Conservation (phyloP, 2,329 filamentous ascomycete genomes). For the Diaporthe batatas region DNA sequence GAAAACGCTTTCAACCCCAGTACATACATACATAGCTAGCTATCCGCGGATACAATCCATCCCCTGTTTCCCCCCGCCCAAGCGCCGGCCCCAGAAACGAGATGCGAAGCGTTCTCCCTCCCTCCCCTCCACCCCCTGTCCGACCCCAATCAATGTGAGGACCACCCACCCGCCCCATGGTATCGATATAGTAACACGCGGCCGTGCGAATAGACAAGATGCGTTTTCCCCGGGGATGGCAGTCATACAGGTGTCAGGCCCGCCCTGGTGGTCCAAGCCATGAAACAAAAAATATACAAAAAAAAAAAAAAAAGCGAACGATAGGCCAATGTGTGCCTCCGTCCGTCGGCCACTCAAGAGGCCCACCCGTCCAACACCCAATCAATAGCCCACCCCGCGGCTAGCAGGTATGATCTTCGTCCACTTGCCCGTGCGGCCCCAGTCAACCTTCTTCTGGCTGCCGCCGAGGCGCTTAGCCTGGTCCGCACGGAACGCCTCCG, state of each 20-base stretch:
- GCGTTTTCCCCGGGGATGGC: no score
- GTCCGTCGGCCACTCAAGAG: background rate
- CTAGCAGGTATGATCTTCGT: background rate
- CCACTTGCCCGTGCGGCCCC: conserved; percentile 25
- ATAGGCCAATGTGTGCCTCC: background rate
- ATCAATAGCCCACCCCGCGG: conserved; percentile 33
- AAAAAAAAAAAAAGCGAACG: background rate
- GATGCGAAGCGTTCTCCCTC: background rate
- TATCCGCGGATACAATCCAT: background rate
- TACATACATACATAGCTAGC: background rate
- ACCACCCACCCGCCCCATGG: background rate
- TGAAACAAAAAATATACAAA: conserved; percentile 5
- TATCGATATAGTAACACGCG: conserved; percentile 8
- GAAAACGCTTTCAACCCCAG: conserved; percentile 17
- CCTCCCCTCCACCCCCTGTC: no score
- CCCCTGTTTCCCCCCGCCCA: background rate
- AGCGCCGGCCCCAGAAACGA: conserved; percentile 28
- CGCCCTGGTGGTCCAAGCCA: background rate
- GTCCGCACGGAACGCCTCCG: conserved; percentile 51
- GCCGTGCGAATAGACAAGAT: background rate
- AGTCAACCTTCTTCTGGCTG: conserved; percentile 37
- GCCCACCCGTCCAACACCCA: no score
- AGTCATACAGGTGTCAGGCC: background rate
- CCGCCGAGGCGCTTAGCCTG: conserved; percentile 39
- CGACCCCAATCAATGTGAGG: background rate